These are phyloP conservation scores for Acer saccharum DNA, from an alignment of 345 rosid species.

Conservation along the genomic window DNA sequence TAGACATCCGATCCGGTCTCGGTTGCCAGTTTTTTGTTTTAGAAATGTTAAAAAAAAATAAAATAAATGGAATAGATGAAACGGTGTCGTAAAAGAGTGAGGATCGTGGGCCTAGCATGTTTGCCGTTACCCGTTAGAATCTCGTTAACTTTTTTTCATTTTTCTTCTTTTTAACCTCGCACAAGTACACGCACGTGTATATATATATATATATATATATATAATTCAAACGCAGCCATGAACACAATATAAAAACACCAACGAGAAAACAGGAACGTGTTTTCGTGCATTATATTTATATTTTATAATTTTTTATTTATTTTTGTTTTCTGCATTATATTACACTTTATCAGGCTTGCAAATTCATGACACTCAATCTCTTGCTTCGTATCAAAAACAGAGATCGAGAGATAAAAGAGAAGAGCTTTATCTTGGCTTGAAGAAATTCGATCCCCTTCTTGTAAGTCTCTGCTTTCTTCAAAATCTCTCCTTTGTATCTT, in stretches of 20 bases:
- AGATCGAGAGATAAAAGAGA: slow-evolving; percentile 23
- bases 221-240: not conserved
- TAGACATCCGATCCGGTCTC: no score
- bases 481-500: slow-evolving; percentile 19
- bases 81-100: not conserved
- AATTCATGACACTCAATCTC: slow-evolving; percentile 46
- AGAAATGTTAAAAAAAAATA: not conserved
- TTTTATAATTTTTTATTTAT: not conserved
- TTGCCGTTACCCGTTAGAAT: not conserved
- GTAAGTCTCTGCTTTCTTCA: slow-evolving; percentile 57
- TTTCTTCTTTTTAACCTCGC: not conserved
- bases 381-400: slow-evolving; percentile 40
- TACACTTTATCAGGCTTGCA: slow-evolving; percentile 16
- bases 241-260: not conserved
- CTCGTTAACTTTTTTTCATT: not conserved
- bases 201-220: not conserved
- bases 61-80: not conserved
- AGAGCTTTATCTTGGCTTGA: slow-evolving; percentile 53
- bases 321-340: not conserved
- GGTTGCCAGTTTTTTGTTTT: no score
- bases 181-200: not conserved
- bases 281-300: not conserved
- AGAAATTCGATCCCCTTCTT: slow-evolving; percentile 57
- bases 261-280: slow-evolving; percentile 27
- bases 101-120: not conserved